Base-by-base conservation (phyloP, 768 basidiomycete species). In the Dioszegia crocea region DNA sequence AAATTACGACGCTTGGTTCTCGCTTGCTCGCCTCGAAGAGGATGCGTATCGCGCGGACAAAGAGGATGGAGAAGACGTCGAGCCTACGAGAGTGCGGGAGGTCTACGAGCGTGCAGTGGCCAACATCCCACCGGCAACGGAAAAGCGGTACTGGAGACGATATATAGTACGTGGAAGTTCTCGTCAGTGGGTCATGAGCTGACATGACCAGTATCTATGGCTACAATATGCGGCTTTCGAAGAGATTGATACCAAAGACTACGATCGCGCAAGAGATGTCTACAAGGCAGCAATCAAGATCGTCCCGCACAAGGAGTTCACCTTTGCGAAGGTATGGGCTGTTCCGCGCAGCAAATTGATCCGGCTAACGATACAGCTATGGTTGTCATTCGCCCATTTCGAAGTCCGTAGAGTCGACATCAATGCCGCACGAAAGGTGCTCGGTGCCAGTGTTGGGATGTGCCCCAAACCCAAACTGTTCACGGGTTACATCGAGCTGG, bases 1-100 rank as follows among this genome's bases (percentile, higher is more conserved):
- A 41, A 97, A 97, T 75, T 99, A 97, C 73, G 96, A 98, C 76
- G 87, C 88, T 0, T 99, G 96, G 96, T 97, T 99, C 72, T 96
- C 98, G 70, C 94, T 94, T 67, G 84, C 91, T 21, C 83, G 93
- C 17, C 75, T 99, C 31, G 96, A 98, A 74, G 96, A 98, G 77
- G 88, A 86, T 23, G 89, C 92, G 0, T 83, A 85, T 66, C 80
- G 83, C 31, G 86, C 90, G 59, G 80, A 90, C 24, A 83, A 80
- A 64, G 87, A 87, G 14, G 76, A 75, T 57, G 75, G 74, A 39
- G 85, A 86, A 1, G 78, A 81, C 49, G 69, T 70, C 4, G 69
- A 67, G 31, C 75, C 76, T 8, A 87, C 79, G 24, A 82, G 90
- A 2, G 87, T 98, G 1, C 81, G 96, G 39, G 96, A 98, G 74